Evolutionary conservation across 768 basidiomycete species (phyloP).

Genomic region (Russula brevipes): DNA sequence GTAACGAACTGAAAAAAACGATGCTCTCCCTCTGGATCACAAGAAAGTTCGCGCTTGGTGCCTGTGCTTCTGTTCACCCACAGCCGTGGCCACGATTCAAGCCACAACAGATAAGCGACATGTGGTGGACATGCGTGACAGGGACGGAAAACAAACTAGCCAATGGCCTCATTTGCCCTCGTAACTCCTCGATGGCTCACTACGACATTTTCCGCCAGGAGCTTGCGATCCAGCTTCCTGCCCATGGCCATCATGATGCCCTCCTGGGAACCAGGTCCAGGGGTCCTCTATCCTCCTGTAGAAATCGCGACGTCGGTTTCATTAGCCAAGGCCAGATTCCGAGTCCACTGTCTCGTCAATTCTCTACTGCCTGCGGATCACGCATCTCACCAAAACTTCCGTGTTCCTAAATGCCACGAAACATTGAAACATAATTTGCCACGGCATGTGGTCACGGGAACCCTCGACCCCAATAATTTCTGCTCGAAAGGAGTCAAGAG

Average conservation of each 20-base stretch:
- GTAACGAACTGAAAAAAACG: too few species aligned
- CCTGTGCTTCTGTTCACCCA: too few species aligned
- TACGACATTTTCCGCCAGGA: neutral
- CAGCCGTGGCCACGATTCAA: too few species aligned
- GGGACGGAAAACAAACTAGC: too few species aligned
- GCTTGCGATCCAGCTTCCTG: neutral
- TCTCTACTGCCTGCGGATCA: neutral
- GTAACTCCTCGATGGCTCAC: neutral
- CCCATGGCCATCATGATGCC: neutral
- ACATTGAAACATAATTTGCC: neutral
- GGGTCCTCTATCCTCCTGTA: neutral
- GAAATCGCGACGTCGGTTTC: too few species aligned
- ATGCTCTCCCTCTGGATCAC: too few species aligned
- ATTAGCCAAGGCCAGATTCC: too few species aligned
- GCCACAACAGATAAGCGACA: too few species aligned
- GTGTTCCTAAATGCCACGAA: neutral
- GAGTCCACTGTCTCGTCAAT: neutral
- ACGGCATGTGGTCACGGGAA: neutral
- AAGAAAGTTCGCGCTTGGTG: too few species aligned
- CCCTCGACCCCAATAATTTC: neutral
- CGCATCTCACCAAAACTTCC: neutral
- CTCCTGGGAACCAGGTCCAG: slow-evolving; percentile 2
- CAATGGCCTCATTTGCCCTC: too few species aligned
- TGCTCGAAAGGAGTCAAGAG: neutral
- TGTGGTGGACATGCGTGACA: too few species aligned